Evolutionary conservation across 192 early-diverging fungal genomes (phyloP).

Genomic region (Radiomyces spectabilis): DNA sequence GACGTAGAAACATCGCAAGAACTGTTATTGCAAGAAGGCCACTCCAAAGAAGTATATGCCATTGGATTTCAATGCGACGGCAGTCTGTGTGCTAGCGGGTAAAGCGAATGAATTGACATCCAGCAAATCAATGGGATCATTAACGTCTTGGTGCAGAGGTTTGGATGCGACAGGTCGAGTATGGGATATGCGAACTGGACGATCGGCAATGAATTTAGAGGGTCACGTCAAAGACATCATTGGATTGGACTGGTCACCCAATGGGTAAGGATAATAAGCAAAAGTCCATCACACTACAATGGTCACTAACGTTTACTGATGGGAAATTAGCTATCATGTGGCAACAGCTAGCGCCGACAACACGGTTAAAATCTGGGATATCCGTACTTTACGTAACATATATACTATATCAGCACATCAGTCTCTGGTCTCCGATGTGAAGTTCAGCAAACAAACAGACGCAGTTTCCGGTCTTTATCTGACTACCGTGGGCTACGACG

Average conservation of each 20-base stretch:
- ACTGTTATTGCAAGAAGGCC: slow-evolving; percentile 88
- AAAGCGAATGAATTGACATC: slow-evolving; percentile 5
- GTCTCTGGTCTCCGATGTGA: slow-evolving; percentile 81
- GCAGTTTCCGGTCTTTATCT: slow-evolving; percentile 65
- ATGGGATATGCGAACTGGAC: slow-evolving; percentile 93
- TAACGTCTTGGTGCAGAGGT: slow-evolving; percentile 42
- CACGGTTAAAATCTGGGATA: slow-evolving; percentile 86
- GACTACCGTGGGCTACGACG: slow-evolving; percentile 79
- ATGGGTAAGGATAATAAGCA: slow-evolving; percentile 58
- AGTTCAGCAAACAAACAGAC: slow-evolving; percentile 42
- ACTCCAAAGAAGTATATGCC: slow-evolving; percentile 89
- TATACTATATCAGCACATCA: slow-evolving; percentile 90
- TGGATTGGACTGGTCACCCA: slow-evolving; percentile 85
- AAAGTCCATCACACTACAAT: too few species aligned
- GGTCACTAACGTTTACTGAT: too few species aligned
- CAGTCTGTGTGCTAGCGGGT: slow-evolving; percentile 81
- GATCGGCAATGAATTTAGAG: slow-evolving; percentile 79
- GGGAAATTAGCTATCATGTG: slow-evolving; percentile 61
- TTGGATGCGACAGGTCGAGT: slow-evolving; percentile 89
- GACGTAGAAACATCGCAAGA: slow-evolving; percentile 72
- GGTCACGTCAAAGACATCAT: slow-evolving; percentile 91
- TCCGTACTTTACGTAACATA: slow-evolving; percentile 66
- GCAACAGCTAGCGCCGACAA: slow-evolving; percentile 92
- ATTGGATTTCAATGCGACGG: slow-evolving; percentile 92
- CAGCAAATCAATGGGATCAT: background rate